phyloP scores from a whole-genome alignment of 768 basidiomycete species.

The Coprinellus aureogranulatus region DNA sequence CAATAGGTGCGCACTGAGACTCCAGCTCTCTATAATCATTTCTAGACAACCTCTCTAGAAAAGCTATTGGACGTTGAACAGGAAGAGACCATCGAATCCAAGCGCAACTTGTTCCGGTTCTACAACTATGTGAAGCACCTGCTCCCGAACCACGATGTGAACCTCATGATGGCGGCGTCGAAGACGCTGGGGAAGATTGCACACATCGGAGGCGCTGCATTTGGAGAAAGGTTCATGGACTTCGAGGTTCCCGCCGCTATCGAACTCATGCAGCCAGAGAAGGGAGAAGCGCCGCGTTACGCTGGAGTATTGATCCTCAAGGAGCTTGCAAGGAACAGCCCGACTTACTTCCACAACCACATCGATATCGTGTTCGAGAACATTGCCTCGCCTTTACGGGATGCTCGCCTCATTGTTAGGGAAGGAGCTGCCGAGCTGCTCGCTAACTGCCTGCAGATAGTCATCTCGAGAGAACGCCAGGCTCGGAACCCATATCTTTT shows the following conservation, averaged over 20 bases:
- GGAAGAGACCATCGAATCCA: conserved; percentile 80
- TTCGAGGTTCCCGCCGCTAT: conserved; percentile 84
- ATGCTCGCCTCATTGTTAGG: conserved; percentile 84
- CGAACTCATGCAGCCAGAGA: conserved; percentile 74
- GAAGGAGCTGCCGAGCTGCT: conserved; percentile 92
- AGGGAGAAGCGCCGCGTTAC: conserved; percentile 82
- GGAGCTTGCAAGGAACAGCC: conserved; percentile 87
- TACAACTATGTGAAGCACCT: conserved; percentile 92
- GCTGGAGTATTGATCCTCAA: conserved; percentile 93
- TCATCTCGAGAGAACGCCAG: conserved; percentile 69
- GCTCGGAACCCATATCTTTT: conserved; percentile 62
- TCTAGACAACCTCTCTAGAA: conserved; percentile 44
- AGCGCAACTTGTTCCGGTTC: conserved; percentile 78
- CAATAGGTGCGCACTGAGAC: conserved; percentile 63
- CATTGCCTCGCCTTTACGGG: conserved; percentile 86
- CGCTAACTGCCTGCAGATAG: conserved; percentile 89
- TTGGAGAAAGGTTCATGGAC: conserved; percentile 88
- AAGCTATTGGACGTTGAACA: conserved; percentile 73
- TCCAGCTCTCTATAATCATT: no score
- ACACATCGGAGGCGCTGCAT: conserved; percentile 74
- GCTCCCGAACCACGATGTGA: conserved; percentile 86
- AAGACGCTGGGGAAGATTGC: conserved; percentile 88
- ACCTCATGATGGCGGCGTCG: conserved; percentile 93
- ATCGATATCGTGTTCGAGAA: conserved; percentile 89
- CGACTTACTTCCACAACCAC: conserved; percentile 82